Percentiles rank a stretch among this genome's conserved stretches.
Conservation (phyloP, 2,329 filamentous ascomycete genomes). For the Elsinoe fawcettii region DNA sequence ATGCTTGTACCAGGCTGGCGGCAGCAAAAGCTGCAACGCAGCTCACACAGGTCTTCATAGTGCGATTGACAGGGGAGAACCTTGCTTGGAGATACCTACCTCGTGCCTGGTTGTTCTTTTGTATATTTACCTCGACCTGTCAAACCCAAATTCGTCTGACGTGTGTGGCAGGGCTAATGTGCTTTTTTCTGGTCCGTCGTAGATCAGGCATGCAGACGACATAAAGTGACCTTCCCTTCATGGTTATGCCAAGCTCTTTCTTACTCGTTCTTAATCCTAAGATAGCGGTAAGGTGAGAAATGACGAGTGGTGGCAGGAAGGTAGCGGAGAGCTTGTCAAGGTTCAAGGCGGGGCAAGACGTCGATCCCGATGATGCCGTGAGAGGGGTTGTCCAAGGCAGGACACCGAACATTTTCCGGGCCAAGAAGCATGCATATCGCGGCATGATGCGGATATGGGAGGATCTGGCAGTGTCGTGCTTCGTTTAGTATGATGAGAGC, state of each 20-base stretch:
- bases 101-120: neutral
- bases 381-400: neutral
- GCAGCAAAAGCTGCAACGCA: neutral
- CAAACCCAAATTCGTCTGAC: neutral
- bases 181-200: neutral
- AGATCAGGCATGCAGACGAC: neutral
- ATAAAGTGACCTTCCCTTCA: conserved; percentile 1
- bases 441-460: neutral
- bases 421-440: neutral
- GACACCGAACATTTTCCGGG: neutral
- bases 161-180: neutral
- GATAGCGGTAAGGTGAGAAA: neutral
- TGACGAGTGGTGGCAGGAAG: conserved; percentile 1
- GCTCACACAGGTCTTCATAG: neutral
- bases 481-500: too few species aligned
- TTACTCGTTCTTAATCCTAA: neutral
- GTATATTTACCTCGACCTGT: neutral
- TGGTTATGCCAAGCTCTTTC: conserved; percentile 9
- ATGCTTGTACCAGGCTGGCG: neutral
- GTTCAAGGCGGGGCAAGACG: conserved; percentile 4
- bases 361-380: neutral
- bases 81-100: neutral
- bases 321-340: conserved; percentile 1
- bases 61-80: neutral
- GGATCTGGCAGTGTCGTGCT: too few species aligned